Base-by-base conservation (phyloP, 2,329 filamentous ascomycete species). In the Cladosporium velox region DNA sequence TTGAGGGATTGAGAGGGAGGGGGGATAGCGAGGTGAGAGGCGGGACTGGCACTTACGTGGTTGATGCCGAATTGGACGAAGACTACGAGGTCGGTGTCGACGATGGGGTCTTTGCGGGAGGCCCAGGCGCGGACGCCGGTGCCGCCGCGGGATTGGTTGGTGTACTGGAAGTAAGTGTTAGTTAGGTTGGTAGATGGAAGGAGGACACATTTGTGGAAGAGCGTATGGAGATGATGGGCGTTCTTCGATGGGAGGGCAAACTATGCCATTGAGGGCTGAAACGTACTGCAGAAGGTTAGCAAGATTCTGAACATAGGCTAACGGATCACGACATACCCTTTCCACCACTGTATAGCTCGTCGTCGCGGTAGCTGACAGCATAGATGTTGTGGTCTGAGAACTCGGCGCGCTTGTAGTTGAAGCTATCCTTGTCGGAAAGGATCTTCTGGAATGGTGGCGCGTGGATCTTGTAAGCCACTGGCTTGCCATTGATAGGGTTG, bases 351-450 rank as follows among this genome's bases (percentile, higher is more conserved):
- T 82, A 88, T 2, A 88, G 78, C 75, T 88, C 85, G 65, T 84
- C 82, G 70, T 88, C 86, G 44, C 79, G 79, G 75, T 88, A 82
- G 67, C 82, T 81, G 38, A 84, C 82, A 21, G 87, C 86, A 76
- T 86, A 88, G 41, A 88, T 79, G 66, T 85, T 83, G 71, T 86
- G 83, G 69, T 85, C 82, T 3, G 85, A 83, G 70, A 88, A 88
- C 58, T 85, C 84, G 15, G 85, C 86, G 41, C 86, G 83, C 73
- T 85, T 85, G 79, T 82, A 84, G 72, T 85, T 82, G 73, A 82
- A 83, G 72, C 81, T 84, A 55, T 84, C 82, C 41, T 80, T 79
- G 71, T 85, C 83, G 11, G 82, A 80, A 51, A 85, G 72, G 47
- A 85, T 83, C 72, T 81, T 83, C 77, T 83, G 82, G 75, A 83